Evolutionary conservation across 2,329 filamentous ascomycete genomes (phyloP), one percentile per base, ranked within the genome.

Genomic region (Cordyceps javanica): DNA sequence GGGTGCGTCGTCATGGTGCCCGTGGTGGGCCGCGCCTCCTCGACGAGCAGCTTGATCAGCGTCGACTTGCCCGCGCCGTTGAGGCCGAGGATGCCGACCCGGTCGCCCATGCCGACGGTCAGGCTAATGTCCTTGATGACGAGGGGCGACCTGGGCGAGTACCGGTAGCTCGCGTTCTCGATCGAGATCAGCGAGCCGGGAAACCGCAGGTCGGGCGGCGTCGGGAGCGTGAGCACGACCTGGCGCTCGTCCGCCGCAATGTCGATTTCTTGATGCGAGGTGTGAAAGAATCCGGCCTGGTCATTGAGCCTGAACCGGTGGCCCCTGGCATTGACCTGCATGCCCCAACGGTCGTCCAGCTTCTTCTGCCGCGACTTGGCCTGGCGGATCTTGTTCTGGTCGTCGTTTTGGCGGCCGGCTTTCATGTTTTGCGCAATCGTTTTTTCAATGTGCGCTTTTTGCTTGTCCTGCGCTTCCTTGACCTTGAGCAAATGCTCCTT

Each of bases 41-140:
- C 83, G n/a, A 86, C 84, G 2, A 93, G 79, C 4, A 93, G 73
- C 49, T 82, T 85, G 59, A 93, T 78, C 10, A 95, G 75, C 0
- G 90, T 94, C 1, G 89, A 90, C 70, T 95, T 95, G 2, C 91
- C 91, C 0, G 84, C 82, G 1, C 90, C 91, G 68, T 95, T 95
- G 44, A 94, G 76, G 0, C 90, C 91, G 25, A 90, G 77, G 41
- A 95, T 78, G 0, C 89, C 90, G 25, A 93, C 76, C 1, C 90
- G 81, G 61, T 91, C 88, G 10, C 89, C 88, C 68, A 85, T 82
- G 59, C 89, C 82, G 13, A 95, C 80, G 0, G 86, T 86, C 13
- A 95, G 71, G 51, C 79, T 82, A 30, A 92, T 72, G 9, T 85
- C 82, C 23, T 83, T 78, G 16, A 94, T 69, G 10, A 87, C 75